Conservation (phyloP, 2,329 filamentous ascomycete species). For the Microsporum audouinii region DNA sequence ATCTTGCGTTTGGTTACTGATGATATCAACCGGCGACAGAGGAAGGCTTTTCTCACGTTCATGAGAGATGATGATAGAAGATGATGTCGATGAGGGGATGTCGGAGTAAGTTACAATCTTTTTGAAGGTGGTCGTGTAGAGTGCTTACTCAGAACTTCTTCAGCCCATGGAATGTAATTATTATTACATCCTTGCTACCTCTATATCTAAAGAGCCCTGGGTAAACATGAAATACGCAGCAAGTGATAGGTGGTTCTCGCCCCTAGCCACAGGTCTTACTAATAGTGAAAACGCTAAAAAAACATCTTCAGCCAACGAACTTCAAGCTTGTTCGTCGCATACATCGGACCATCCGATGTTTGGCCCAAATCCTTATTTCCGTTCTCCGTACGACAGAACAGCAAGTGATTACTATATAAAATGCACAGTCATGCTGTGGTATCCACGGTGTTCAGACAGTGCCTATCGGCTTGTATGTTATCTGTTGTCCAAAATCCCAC, state of each 20-base stretch:
- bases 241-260: neutral
- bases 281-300: neutral
- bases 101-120: neutral
- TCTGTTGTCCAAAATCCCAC: conserved; percentile 15
- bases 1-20: conserved; percentile 24
- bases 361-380: neutral
- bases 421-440: neutral
- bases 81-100: conserved; percentile 1
- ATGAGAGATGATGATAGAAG: neutral
- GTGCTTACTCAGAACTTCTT: neutral
- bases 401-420: neutral
- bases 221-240: neutral
- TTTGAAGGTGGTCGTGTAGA: too few relatives aligned
- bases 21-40: conserved; percentile 4
- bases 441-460: neutral
- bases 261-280: neutral
- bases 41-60: conserved; percentile 3
- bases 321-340: neutral
- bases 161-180: neutral
- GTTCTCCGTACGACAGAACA: neutral
- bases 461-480: conserved; percentile 27
- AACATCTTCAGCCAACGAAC: neutral
- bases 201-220: neutral
- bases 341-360: neutral
- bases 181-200: neutral